A percentile compares a stretch with the other conserved stretches of the same genome.
Conservation (phyloP, 1,139 yeast genomes). For the Debaryomyces singareniensis region DNA sequence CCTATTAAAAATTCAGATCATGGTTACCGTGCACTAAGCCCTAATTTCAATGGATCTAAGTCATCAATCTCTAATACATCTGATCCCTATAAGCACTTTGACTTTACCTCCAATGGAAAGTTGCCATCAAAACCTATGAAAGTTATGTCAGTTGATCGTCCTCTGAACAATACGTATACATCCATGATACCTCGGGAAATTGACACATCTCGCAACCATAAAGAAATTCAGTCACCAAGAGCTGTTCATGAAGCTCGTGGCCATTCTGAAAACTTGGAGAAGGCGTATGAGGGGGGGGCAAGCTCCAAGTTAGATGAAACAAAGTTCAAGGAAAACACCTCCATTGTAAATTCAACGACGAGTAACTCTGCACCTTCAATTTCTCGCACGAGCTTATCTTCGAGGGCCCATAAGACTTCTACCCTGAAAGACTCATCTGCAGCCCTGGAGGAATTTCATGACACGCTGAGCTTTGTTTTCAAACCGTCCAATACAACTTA, state of each 20-base stretch:
- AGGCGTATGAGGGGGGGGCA: background rate
- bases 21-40: no score
- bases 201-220: no score
- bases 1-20: background rate
- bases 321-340: background rate
- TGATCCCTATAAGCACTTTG: slow-evolving; percentile 29
- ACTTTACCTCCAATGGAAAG: slow-evolving; percentile 39
- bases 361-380: slow-evolving; percentile 1
- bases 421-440: background rate
- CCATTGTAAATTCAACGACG: background rate
- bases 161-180: no score
- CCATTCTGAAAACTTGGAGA: no score
- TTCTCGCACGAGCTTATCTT: no score
- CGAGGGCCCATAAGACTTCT: background rate
- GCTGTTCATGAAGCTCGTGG: no score
- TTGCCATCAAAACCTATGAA: slow-evolving; percentile 41
- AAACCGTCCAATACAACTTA: slow-evolving; percentile 6
- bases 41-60: background rate
- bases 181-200: no score
- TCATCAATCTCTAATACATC: background rate
- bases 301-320: background rate
- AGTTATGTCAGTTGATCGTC: slow-evolving; percentile 22
- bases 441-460: slow-evolving; percentile 10
- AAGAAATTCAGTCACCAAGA: no score
- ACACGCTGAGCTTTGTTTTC: slow-evolving; percentile 30